Percentiles rank a stretch among this genome's conserved stretches.
Evolutionary conservation across 192 early-diverging fungal genomes (phyloP).

Genomic region (Coemansia guatemalensis): DNA sequence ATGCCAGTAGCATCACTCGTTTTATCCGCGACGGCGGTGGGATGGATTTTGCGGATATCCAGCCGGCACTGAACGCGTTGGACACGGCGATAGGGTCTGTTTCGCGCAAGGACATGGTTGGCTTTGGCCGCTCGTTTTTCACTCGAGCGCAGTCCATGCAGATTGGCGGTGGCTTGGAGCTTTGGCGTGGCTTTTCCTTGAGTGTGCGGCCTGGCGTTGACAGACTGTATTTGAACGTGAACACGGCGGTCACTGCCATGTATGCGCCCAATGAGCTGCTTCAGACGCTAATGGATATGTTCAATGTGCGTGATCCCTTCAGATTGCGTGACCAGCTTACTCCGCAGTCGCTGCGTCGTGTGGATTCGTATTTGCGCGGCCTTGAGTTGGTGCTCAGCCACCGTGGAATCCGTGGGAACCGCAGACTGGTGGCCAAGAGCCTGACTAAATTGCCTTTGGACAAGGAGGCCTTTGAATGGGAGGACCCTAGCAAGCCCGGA

Average conservation of each 20-base stretch:
- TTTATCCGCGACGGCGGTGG: constrained; percentile 23
- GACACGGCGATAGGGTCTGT: constrained; percentile 84
- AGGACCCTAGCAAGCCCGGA: constrained; percentile 46
- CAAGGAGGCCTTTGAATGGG: constrained; percentile 69
- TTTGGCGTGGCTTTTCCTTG: constrained; percentile 94
- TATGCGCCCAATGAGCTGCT: constrained; percentile 68
- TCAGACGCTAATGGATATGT: constrained; percentile 66
- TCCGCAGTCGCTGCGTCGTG: constrained; percentile 11
- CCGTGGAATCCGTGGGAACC: constrained; percentile 57
- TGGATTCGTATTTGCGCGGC: constrained; percentile 50
- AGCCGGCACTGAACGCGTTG: constrained; percentile 61
- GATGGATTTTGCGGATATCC: constrained; percentile 20
- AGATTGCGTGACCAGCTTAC: constrained; percentile 38
- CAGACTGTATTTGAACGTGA: constrained; percentile 71
- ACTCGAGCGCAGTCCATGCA: constrained; percentile 60
- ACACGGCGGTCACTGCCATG: constrained; percentile 70
- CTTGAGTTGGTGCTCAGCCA: constrained; percentile 60
- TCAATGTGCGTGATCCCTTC: constrained; percentile 53
- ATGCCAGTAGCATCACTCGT: constrained; percentile 46
- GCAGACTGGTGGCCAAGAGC: constrained; percentile 70
- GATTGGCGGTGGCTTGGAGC: constrained; percentile 74
- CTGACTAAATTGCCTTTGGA: constrained; percentile 66
- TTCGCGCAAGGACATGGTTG: constrained; percentile 70
- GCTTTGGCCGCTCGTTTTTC: constrained; percentile 88
- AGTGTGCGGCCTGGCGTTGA: constrained; percentile 77